phyloP scores from a whole-genome alignment of 805 yeast species.

The Maudiozyma bulderi region DNA sequence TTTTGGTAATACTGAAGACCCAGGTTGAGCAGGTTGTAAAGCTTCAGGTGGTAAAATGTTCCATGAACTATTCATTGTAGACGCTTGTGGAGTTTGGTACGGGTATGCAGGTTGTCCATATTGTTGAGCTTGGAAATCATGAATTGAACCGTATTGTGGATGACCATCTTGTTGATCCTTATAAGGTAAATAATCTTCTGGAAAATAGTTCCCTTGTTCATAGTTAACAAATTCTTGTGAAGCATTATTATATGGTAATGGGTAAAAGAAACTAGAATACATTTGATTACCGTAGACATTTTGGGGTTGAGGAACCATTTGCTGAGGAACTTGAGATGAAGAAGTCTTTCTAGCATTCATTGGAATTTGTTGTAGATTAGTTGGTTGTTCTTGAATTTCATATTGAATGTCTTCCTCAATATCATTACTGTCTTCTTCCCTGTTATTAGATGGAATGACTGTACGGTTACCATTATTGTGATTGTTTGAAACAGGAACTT shows the following conservation, averaged over 20 bases:
- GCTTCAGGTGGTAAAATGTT: conserved; percentile 14
- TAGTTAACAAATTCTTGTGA: conserved; percentile 4
- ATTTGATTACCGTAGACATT: conserved; percentile 5
- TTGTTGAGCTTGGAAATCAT: not conserved
- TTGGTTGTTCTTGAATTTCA: not conserved
- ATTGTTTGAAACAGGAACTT: not conserved
- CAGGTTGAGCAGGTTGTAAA: conserved; percentile 14
- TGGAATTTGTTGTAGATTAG: not conserved
- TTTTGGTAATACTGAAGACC: conserved; percentile 1
- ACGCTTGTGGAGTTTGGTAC: not conserved
- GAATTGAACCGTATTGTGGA: not conserved
- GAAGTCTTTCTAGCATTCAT: not conserved
- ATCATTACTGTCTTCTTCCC: not conserved
- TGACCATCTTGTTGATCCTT: not conserved
- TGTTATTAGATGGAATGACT: not conserved
- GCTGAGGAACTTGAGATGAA: not conserved
- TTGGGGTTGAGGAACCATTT: conserved; percentile 3
- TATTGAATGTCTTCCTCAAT: not conserved
- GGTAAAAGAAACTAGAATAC: not conserved
- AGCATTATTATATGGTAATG: not conserved
- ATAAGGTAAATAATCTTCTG: conserved; percentile 10
- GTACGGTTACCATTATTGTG: too few species aligned
- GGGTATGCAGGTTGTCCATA: conserved; percentile 4
- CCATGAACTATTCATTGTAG: conserved; percentile 11
- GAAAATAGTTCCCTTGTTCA: conserved; percentile 9